A percentile compares a stretch with the other conserved stretches of the same genome.
Conservation (phyloP, 768 basidiomycete genomes). For the Flagelloscypha sp. region DNA sequence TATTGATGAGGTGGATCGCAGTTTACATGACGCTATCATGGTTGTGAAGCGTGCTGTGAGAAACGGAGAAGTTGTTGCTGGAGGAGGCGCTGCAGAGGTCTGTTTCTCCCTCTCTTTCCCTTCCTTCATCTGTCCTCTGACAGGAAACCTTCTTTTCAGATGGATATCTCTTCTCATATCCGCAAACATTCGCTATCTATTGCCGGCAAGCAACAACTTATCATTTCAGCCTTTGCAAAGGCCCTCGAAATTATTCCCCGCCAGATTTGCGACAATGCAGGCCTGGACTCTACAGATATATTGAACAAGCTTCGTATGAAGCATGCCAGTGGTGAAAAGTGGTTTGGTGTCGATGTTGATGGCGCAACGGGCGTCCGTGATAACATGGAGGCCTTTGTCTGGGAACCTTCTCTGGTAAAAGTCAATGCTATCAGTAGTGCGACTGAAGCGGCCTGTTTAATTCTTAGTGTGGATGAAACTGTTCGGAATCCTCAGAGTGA, state of each 20-base stretch:
- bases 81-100: slow-evolving; percentile 96
- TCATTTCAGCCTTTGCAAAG: slow-evolving; percentile 93
- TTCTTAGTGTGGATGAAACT: slow-evolving; percentile 95
- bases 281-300: slow-evolving; percentile 93
- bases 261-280: slow-evolving; percentile 98
- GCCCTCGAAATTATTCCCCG: slow-evolving; percentile 96
- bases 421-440: slow-evolving; percentile 93
- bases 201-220: slow-evolving; percentile 90
- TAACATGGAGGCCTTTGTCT: slow-evolving; percentile 97
- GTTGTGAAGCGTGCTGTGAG: slow-evolving; percentile 97
- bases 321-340: slow-evolving; percentile 80
- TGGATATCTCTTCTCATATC: slow-evolving; percentile 95
- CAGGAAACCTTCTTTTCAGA: too few species aligned
- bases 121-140: slow-evolving; percentile 1
- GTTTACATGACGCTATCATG: slow-evolving; percentile 98
- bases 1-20: slow-evolving; percentile 95
- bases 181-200: slow-evolving; percentile 87
- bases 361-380: slow-evolving; percentile 81
- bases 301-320: slow-evolving; percentile 97
- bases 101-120: slow-evolving; percentile 8
- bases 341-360: slow-evolving; percentile 95
- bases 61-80: slow-evolving; percentile 94
- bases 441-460: slow-evolving; percentile 91
- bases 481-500: slow-evolving; percentile 93
- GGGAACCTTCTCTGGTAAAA: slow-evolving; percentile 97